Percentiles rank a stretch among this genome's conserved stretches.
Conservation (phyloP, 1,284 basidiomycete species). For the Leucoagaricus sp. region DNA sequence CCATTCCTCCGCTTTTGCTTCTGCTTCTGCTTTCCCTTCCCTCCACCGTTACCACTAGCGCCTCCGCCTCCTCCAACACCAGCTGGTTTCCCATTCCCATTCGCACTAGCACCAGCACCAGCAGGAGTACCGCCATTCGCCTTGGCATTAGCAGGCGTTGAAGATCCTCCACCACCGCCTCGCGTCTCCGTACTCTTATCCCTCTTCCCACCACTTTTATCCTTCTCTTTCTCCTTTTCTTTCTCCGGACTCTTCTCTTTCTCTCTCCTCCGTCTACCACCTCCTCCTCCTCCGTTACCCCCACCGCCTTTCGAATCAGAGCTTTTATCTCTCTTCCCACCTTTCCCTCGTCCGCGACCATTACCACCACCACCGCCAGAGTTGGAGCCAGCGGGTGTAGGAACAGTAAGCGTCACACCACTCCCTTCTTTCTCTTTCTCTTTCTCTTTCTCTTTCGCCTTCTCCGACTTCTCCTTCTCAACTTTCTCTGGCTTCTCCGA, state of each 20-base stretch:
- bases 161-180: not conserved
- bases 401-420: not conserved
- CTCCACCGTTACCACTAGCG: not conserved
- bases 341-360: too few relatives aligned
- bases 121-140: not conserved
- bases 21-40: slow-evolving; percentile 3
- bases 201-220: not conserved
- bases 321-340: not conserved
- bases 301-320: too few relatives aligned
- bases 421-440: slow-evolving; percentile 12
- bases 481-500: too few relatives aligned
- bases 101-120: not conserved
- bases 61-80: not conserved
- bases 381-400: too few relatives aligned
- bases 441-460: not conserved
- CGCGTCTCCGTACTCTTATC: not conserved
- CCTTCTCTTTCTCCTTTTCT: not conserved
- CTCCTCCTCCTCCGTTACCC: slow-evolving; percentile 8
- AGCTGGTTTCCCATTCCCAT: too few relatives aligned
- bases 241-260: not conserved
- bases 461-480: not conserved
- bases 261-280: slow-evolving; percentile 2
- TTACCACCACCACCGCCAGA: too few relatives aligned
- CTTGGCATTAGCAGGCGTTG: not conserved
- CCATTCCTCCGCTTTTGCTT: not conserved